Evolutionary conservation across 2,329 filamentous ascomycete species (phyloP).

Genomic region (Pestalotiopsis sp.): DNA sequence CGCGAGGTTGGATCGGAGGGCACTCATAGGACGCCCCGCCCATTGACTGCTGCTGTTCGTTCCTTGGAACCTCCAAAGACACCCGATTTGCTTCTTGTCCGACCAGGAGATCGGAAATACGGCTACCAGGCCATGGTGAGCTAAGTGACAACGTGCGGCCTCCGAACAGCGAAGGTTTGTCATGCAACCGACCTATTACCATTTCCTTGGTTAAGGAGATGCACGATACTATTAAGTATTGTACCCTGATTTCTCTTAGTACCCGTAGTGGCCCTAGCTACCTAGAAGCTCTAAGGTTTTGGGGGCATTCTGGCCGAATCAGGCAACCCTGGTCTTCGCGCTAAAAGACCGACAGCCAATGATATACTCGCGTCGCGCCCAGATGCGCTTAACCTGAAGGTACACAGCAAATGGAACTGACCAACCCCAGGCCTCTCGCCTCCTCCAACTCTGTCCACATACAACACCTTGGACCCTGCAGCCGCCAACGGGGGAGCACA

Average conservation of each 20-base stretch:
- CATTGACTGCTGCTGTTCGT: not conserved
- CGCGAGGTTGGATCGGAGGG: not conserved
- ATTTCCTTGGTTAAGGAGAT: not conserved
- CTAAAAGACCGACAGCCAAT: slow-evolving; percentile 22
- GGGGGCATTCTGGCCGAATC: not conserved
- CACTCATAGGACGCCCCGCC: not conserved
- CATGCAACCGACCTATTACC: not conserved
- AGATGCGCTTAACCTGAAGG: slow-evolving; percentile 31
- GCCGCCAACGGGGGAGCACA: slow-evolving; percentile 26
- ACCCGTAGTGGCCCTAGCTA: not conserved
- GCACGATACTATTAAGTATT: not conserved
- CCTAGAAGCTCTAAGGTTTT: not conserved
- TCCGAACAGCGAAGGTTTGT: not conserved
- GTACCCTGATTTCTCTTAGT: not conserved
- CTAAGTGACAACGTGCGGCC: not conserved
- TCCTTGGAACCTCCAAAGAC: not conserved
- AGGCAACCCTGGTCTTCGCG: not conserved
- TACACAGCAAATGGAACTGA: slow-evolving; percentile 23
- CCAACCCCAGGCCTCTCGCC: slow-evolving; percentile 26
- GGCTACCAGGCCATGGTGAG: not conserved
- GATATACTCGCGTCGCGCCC: slow-evolving; percentile 19
- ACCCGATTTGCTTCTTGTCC: not conserved
- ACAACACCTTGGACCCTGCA: slow-evolving; percentile 20
- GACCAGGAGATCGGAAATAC: not conserved
- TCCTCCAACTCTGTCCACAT: slow-evolving; percentile 15